These are phyloP conservation scores for Penicillium sumatraense DNA, from an alignment of 2,329 filamentous ascomycete species.

Conservation along the genomic window DNA sequence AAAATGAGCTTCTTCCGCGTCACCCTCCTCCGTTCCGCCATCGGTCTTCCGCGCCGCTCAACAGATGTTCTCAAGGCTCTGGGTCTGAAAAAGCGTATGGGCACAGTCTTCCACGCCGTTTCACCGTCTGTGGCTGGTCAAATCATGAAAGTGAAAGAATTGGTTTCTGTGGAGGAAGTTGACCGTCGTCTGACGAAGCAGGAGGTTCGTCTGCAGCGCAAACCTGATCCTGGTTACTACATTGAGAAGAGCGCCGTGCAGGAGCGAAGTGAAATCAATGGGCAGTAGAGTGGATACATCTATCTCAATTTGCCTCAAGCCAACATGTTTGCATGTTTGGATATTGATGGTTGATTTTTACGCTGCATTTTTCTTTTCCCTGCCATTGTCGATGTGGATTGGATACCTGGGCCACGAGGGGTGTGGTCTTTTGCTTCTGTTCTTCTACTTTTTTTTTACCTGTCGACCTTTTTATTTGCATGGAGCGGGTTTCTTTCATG, in stretches of 20 bases:
- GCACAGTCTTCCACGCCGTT: conserved; percentile 88
- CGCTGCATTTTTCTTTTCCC: neutral
- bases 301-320: neutral
- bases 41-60: conserved; percentile 81
- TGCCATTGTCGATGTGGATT: neutral
- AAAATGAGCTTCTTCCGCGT: conserved; percentile 85
- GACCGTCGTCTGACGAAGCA: conserved; percentile 64
- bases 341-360: neutral
- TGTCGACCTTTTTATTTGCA: conserved; percentile 22
- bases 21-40: conserved; percentile 85
- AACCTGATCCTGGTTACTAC: conserved; percentile 79
- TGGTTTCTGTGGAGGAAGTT: conserved; percentile 82
- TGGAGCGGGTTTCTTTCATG: conserved; percentile 26
- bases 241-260: conserved; percentile 62
- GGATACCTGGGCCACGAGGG: neutral
- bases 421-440: neutral
- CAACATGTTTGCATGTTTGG: neutral
- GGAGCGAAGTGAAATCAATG: conserved; percentile 31
- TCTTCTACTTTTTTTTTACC: conserved; percentile 11
- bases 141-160: conserved; percentile 92
- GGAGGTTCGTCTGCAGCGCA: conserved; percentile 72
- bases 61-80: conserved; percentile 82
- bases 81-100: conserved; percentile 81
- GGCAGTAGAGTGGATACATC: conserved; percentile 13
- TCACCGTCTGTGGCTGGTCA: conserved; percentile 81